Evolutionary conservation across 345 rosid genomes (phyloP).

Genomic region (Eucalyptus regnans): DNA sequence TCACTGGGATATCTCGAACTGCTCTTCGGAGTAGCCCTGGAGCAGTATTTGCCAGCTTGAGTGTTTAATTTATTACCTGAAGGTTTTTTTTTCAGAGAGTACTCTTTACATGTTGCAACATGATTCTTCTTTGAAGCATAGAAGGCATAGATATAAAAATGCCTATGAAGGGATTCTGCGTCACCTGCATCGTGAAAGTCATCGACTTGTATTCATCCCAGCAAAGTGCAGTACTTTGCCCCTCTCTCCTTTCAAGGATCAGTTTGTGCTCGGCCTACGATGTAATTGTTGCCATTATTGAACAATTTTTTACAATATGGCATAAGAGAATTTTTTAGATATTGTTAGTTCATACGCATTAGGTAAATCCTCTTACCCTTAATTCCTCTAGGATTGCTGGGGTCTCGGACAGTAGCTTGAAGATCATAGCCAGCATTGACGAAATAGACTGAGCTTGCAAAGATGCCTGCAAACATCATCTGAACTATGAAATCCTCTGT

Average conservation of each 20-base stretch:
- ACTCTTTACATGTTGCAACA: not conserved
- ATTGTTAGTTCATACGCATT: not conserved
- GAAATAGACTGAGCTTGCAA: slow-evolving; percentile 5
- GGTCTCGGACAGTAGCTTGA: not conserved
- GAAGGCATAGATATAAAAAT: too few species aligned
- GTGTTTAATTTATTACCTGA: slow-evolving; percentile 33
- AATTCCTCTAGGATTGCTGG: not conserved
- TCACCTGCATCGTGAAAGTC: not conserved
- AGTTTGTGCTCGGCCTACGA: not conserved
- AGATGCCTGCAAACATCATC: not conserved
- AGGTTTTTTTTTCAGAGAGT: not conserved
- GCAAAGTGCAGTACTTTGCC: not conserved
- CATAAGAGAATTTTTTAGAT: not conserved
- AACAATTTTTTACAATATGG: not conserved
- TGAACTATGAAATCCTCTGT: slow-evolving; percentile 2
- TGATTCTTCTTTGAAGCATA: not conserved
- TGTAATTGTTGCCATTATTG: not conserved
- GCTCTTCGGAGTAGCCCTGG: slow-evolving; percentile 25
- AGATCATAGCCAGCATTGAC: not conserved
- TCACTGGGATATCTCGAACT: slow-evolving; percentile 3
- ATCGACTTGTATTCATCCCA: not conserved
- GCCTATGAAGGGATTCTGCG: not conserved
- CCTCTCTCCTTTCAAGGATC: not conserved
- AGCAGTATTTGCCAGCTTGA: slow-evolving; percentile 20
- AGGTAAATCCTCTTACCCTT: not conserved